phyloP scores from a whole-genome alignment of 345 rosid species.

The Cochlearia excelsa region DNA sequence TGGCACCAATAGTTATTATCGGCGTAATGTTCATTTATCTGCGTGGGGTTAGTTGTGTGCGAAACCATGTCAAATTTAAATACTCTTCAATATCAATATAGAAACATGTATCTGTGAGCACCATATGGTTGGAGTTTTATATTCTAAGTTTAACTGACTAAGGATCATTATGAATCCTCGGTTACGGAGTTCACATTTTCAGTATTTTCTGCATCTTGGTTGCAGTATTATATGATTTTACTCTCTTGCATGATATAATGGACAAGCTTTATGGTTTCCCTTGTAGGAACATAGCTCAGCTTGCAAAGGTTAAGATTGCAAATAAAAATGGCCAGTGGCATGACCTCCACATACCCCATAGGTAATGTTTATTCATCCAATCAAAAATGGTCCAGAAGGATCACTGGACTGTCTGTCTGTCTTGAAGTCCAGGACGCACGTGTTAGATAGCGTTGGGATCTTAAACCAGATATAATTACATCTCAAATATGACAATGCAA shows the following conservation, averaged over 20 bases:
- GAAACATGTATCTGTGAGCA: slow-evolving; percentile 9
- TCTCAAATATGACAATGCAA: neutral
- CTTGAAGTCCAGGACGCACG: slow-evolving; percentile 15
- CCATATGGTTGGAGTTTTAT: slow-evolving; percentile 1
- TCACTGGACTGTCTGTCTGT: slow-evolving; percentile 2
- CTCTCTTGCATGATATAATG: slow-evolving; percentile 13
- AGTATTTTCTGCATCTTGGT: slow-evolving; percentile 2
- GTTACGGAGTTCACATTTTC: slow-evolving; percentile 10
- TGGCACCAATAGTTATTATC: slow-evolving; percentile 16
- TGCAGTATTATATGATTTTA: neutral
- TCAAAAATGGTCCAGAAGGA: slow-evolving; percentile 12
- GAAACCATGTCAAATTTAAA: slow-evolving; percentile 10
- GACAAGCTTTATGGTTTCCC: slow-evolving; percentile 18
- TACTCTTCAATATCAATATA: slow-evolving; percentile 3
- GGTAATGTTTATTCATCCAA: slow-evolving; percentile 27
- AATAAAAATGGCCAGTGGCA: slow-evolving; percentile 62
- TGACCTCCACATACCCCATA: slow-evolving; percentile 62
- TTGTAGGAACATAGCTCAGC: slow-evolving; percentile 80
- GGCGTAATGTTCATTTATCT: slow-evolving; percentile 10
- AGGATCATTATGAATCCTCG: neutral
- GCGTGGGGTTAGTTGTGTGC: slow-evolving; percentile 12
- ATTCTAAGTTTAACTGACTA: too few relatives aligned
- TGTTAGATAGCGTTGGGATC: slow-evolving; percentile 23
- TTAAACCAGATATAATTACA: neutral
- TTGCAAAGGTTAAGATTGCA: slow-evolving; percentile 78